Evolutionary conservation across 2,329 filamentous ascomycete species (phyloP), one percentile per base, ranked within the genome.

Genomic region (Lecanoromycetidae sp.): DNA sequence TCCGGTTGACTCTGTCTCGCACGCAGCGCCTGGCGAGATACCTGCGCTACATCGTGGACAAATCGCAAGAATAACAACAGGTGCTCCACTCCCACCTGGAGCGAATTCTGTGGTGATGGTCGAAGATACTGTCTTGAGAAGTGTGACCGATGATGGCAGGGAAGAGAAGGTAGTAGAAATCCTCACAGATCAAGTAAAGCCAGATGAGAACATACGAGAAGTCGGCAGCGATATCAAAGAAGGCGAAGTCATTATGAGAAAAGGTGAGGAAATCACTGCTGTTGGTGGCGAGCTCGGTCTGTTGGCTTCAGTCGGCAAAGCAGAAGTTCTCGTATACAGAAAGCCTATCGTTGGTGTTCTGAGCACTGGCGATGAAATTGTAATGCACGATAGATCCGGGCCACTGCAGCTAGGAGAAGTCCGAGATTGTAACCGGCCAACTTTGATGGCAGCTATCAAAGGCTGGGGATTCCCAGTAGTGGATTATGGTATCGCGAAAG

Each of bases 81-180:
- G 91, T 0, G 91, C 91, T 5, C 90, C 91, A 9, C 68, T 98
- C 0, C 91, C 91, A 1, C 80, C 80, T 0, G 87, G 88, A 0
- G 87, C 91, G 2, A 94, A 86, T 22, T 82, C 90, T 0, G 88
- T 98, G 4, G 82, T 95, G 38, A 96, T 93, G 87, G 91, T 98
- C 0, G 91, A 98, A 66, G 91, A 95, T 59, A 98, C 91, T 0
- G 66, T 80, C 1, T 70, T 98, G 4, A 78, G 76, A 51, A 80
- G 76, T 1, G 79, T 77, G 63, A 91, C 87, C 0, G 80, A 84
- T 0, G 85, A 94, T 56, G 84, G 80, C 0, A 73, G 72, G 42
- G 91, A 98, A 65, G 91, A 98, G 63, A 81, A 80, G 40, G 83
- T 87, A 52, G 76, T 98, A 2, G 85, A 94, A 61, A 88, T 98